Base-by-base conservation (phyloP, 2,329 filamentous ascomycete species). In the Colletotrichum sp. region DNA sequence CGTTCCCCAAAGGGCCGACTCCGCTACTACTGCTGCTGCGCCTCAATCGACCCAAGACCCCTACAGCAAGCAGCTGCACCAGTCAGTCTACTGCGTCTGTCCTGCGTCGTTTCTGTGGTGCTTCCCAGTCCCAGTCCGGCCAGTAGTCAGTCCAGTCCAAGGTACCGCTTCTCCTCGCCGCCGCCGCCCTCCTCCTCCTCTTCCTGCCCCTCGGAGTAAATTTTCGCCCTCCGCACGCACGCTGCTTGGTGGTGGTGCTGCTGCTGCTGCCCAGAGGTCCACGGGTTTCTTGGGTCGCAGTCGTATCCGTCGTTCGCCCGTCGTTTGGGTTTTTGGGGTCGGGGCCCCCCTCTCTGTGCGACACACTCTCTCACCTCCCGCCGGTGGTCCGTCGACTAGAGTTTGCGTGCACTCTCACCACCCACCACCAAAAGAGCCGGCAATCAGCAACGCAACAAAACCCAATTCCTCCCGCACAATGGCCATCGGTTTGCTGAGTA, bases 11-110 rank as follows among this genome's bases (percentile, higher is more conserved):
- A 73, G 69, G 64, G 15, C 64, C 73, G 73, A 68, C 73, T 75
- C 73, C 73, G 73, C 73, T 68, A 63, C 61, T 44, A 59, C 68
- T 67, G 73, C 69, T 75, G 73, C 73, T 75, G 73, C 73, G 73
- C 73, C 73, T 73, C 73, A 75, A 71, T 75, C 70, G 64, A 71
- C 65, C 68, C 44, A 52, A 48, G 68, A 60, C 57, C 68, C 68
- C 57, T 30, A 69, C 59, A 63, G 59, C 59, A 22, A 52, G 52
- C 30, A 68, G 32, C 48, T 68, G 61, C 61, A 64, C 61, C 32
- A 64, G 61, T 64, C 61, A 64, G 61, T 64, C 61, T 64, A 27
- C 61, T 64, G 61, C 61, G 32, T 39, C 34, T 64, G n/a, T 52
- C 44, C 44, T 52, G 64, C 39, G 61, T 64, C 61, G 32, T 64